Evolutionary conservation across 345 rosid genomes (phyloP).

Genomic region (Salix viminalis): DNA sequence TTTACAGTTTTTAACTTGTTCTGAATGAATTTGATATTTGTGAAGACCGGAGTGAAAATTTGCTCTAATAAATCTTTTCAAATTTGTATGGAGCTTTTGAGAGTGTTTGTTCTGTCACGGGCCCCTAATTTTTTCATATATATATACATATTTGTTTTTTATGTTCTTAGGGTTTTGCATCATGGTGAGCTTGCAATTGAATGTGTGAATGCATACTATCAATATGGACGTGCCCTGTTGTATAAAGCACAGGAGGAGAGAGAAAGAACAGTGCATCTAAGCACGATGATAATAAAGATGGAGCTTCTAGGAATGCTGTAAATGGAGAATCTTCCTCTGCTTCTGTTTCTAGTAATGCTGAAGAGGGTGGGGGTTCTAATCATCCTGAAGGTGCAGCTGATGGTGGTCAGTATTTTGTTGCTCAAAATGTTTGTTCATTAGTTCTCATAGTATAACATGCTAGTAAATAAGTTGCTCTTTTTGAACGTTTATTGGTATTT

Average conservation of each 20-base stretch:
- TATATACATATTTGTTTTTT: neutral
- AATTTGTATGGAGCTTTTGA: neutral
- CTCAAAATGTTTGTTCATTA: neutral
- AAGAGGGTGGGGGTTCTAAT: slow-evolving; percentile 47
- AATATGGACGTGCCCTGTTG: slow-evolving; percentile 72
- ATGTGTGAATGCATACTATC: slow-evolving; percentile 66
- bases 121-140: neutral
- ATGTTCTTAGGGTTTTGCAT: slow-evolving; percentile 48
- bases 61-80: neutral
- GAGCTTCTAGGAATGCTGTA: slow-evolving; percentile 29
- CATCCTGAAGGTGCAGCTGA: slow-evolving; percentile 40
- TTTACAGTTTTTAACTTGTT: neutral
- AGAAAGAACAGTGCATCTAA: slow-evolving; percentile 54
- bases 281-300: slow-evolving; percentile 43
- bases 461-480: neutral
- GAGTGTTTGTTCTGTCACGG: too few relatives aligned
- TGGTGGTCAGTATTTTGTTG: slow-evolving; percentile 35
- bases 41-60: neutral
- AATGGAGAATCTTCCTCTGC: slow-evolving; percentile 51
- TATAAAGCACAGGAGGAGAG: slow-evolving; percentile 87
- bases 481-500: neutral
- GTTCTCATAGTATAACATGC: neutral
- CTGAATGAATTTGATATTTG: neutral
- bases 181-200: slow-evolving; percentile 72
- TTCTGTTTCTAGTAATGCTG: slow-evolving; percentile 41